Evolutionary conservation across 179 eudicot genomes (phyloP).

Genomic region (Drosera spatulata): DNA sequence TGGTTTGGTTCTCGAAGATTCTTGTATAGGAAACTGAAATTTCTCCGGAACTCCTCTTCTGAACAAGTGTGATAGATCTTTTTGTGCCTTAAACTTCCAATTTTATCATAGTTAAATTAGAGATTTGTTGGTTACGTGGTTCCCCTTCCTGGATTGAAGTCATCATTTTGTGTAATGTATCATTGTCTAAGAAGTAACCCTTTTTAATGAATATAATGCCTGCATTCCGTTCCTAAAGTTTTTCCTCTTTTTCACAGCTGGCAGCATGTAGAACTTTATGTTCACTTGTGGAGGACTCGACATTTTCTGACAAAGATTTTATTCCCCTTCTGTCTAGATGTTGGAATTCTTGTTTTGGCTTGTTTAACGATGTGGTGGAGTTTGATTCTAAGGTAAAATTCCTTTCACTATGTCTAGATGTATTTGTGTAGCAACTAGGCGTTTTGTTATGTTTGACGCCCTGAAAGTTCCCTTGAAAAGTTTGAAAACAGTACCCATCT

Average conservation of each 20-base stretch:
- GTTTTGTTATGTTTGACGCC: no score
- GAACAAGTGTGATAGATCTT: no score
- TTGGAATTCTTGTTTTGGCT: constrained; percentile 81
- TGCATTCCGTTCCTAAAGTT: constrained; percentile 1
- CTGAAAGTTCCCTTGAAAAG: no score
- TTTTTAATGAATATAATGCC: not conserved
- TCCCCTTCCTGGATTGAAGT: not conserved
- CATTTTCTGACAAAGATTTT: constrained; percentile 78
- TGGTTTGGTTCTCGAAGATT: no score
- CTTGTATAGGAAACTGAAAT: no score
- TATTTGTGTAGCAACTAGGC: not conserved
- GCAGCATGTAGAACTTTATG: constrained; percentile 81
- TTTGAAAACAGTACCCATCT: no score
- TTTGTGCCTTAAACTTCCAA: no score
- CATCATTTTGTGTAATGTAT: not conserved
- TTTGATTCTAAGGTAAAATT: constrained; percentile 90
- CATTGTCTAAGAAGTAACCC: not conserved
- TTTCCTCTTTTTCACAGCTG: constrained; percentile 37
- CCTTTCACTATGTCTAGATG: not conserved
- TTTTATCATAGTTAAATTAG: no score
- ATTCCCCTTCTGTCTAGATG: constrained; percentile 79
- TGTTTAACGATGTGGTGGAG: constrained; percentile 86
- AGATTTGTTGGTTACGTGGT: no score
- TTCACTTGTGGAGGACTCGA: constrained; percentile 88
- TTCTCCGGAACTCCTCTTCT: no score